phyloP scores from a whole-genome alignment of 805 yeast genomes.

The Ogataea angusta region DNA sequence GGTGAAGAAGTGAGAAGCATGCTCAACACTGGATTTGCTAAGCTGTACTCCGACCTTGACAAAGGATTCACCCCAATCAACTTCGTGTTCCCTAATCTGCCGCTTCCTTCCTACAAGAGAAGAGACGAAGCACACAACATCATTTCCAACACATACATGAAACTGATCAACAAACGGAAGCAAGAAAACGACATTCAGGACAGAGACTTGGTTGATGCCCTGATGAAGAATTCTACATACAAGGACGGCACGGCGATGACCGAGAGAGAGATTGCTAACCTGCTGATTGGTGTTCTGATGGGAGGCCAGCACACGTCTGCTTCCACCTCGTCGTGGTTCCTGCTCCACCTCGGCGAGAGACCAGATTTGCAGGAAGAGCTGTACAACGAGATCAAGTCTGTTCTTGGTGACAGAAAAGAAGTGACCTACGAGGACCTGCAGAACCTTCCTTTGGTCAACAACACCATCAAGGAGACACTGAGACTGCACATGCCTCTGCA shows the following conservation, averaged over 20 bases:
- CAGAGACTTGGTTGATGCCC: constrained; percentile 85
- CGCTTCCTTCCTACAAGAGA: constrained; percentile 67
- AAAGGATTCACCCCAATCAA: constrained; percentile 96
- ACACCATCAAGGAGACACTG: constrained; percentile 86
- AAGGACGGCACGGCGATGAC: constrained; percentile 94
- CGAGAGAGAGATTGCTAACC: constrained; percentile 89
- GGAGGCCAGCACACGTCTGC: constrained; percentile 99
- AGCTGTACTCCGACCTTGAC: constrained; percentile 85
- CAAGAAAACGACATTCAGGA: constrained; percentile 69
- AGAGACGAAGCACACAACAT: constrained; percentile 87
- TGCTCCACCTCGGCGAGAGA: constrained; percentile 84
- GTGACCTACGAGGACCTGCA: constrained; percentile 80
- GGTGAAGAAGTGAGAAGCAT: constrained; percentile 89
- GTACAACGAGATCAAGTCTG: constrained; percentile 66
- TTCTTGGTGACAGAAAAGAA: constrained; percentile 54
- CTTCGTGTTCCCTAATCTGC: constrained; percentile 92
- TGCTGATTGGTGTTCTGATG: constrained; percentile 94
- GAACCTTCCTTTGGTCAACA: constrained; percentile 76
- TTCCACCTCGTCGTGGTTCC: constrained; percentile 91
- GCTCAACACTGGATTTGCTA: constrained; percentile 80
- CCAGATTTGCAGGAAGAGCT: constrained; percentile 84
- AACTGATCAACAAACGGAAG: constrained; percentile 73
- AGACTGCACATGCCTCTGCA: constrained; percentile 97
- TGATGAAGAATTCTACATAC: constrained; percentile 78
- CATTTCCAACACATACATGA: constrained; percentile 78